Evolutionary conservation across 352 stramenopile species (phyloP).

Genomic region (Pythium vanterpoolii): DNA sequence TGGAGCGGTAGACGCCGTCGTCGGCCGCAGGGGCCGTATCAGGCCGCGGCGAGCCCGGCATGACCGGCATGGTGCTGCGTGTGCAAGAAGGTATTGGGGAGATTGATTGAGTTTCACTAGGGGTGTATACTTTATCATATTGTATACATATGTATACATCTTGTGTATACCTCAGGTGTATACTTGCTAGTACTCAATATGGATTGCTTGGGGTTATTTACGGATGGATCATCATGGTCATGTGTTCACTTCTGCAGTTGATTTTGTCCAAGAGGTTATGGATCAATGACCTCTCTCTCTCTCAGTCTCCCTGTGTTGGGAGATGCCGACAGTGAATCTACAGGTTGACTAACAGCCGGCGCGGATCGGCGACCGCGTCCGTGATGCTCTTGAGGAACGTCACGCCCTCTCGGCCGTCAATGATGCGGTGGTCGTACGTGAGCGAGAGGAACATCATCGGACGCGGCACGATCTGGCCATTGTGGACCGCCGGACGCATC

Average conservation of each 20-base stretch:
- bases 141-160: neutral
- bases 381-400: constrained; percentile 99
- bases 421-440: constrained; percentile 99
- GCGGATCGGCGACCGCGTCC: constrained; percentile 96
- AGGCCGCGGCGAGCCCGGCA: constrained; percentile 63
- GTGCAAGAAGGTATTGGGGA: neutral
- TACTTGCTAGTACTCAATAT: too few relatives aligned
- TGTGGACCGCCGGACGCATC: constrained; percentile 91
- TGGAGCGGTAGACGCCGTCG: constrained; percentile 76
- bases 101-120: neutral
- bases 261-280: too few relatives aligned
- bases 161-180: too few relatives aligned
- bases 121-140: neutral
- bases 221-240: too few relatives aligned
- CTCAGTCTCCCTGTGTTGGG: neutral
- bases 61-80: constrained; percentile 37
- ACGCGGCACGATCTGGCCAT: constrained; percentile 93
- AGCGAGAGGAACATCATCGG: constrained; percentile 99
- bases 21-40: constrained; percentile 33
- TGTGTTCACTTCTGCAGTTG: too few relatives aligned
- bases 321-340: constrained; percentile 26
- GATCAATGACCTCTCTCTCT: too few relatives aligned
- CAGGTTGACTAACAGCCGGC: constrained; percentile 87
- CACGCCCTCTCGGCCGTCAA: constrained; percentile 98
- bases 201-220: too few relatives aligned